These are phyloP conservation scores for Pichia californica DNA, from an alignment of 805 yeast genomes.

Conservation along the genomic window DNA sequence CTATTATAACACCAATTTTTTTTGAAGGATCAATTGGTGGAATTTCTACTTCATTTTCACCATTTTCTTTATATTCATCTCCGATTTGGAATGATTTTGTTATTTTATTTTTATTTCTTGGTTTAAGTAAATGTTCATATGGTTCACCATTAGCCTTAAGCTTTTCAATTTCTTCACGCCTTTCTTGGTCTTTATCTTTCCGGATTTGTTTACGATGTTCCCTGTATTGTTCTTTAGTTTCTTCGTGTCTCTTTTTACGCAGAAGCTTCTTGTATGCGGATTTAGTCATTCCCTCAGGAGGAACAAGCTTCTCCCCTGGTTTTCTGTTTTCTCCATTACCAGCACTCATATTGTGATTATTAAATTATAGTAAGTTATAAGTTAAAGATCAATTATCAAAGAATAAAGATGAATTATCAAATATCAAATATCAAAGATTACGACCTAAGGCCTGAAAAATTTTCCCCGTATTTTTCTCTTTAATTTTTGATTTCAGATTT, in stretches of 20 bases:
- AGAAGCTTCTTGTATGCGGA: constrained; percentile 74
- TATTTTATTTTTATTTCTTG: constrained; percentile 25
- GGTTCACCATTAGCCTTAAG: constrained; percentile 36
- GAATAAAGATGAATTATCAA: too few species aligned
- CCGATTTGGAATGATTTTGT: constrained; percentile 6
- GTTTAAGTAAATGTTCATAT: constrained; percentile 28
- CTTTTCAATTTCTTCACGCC: constrained; percentile 26
- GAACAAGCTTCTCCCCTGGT: constrained; percentile 18
- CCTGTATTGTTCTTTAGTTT: constrained; percentile 53
- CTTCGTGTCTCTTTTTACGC: constrained; percentile 49
- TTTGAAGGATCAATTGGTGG: constrained; percentile 5
- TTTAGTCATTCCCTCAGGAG: constrained; percentile 86
- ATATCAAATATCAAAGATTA: too few species aligned
- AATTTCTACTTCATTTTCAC: constrained; percentile 45
- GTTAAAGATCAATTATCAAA: too few species aligned
- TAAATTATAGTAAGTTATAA: too few species aligned
- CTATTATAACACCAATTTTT: constrained; percentile 51
- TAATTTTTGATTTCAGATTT: too few species aligned
- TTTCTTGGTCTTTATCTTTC: constrained; percentile 31
- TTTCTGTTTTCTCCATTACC: constrained; percentile 9
- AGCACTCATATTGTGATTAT: too few species aligned
- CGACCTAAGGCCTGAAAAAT: too few species aligned
- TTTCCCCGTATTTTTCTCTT: too few species aligned
- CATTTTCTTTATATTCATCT: constrained; percentile 25
- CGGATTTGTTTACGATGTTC: constrained; percentile 50